A percentile compares a stretch with the other conserved stretches of the same genome.
These are phyloP conservation scores for Globisporangium sylvaticum DNA, from an alignment of 352 stramenopile genomes.

Conservation along the genomic window DNA sequence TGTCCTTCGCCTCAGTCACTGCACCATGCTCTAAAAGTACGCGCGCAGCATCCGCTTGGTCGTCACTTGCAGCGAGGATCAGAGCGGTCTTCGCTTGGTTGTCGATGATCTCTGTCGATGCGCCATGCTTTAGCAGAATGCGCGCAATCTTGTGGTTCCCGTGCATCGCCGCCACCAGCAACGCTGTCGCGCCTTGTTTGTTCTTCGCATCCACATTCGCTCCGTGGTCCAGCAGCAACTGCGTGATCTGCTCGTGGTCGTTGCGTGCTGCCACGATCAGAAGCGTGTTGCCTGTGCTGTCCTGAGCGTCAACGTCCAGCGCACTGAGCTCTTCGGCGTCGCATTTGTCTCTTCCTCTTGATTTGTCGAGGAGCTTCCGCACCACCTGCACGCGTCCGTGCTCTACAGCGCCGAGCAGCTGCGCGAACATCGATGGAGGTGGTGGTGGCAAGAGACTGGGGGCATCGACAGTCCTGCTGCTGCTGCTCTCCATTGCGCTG, in stretches of 20 bases:
- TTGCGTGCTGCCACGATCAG: slow-evolving; percentile 8
- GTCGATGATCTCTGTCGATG: neutral
- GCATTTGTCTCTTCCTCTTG: neutral
- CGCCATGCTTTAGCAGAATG: slow-evolving; percentile 1
- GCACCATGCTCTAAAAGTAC: slow-evolving; percentile 5
- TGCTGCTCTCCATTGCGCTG: neutral
- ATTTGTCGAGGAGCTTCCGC: neutral
- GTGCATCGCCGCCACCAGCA: slow-evolving; percentile 5
- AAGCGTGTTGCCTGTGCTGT: slow-evolving; percentile 4
- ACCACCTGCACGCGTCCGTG: neutral
- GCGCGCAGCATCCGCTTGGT: neutral
- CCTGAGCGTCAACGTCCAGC: neutral
- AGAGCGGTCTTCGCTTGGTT: slow-evolving; percentile 2
- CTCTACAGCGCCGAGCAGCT: slow-evolving; percentile 6
- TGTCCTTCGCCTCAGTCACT: neutral
- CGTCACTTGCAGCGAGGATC: neutral
- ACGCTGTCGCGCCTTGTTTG: neutral
- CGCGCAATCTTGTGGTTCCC: neutral
- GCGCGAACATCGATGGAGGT: neutral
- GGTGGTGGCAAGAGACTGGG: neutral
- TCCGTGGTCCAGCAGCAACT: slow-evolving; percentile 14
- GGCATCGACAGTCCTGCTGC: neutral
- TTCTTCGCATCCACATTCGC: slow-evolving; percentile 6
- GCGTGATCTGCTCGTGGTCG: slow-evolving; percentile 23
- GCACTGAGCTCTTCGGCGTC: neutral